Evolutionary conservation across 306 rosid species (phyloP).

Genomic region (Ammopiptanthus mongolicus): DNA sequence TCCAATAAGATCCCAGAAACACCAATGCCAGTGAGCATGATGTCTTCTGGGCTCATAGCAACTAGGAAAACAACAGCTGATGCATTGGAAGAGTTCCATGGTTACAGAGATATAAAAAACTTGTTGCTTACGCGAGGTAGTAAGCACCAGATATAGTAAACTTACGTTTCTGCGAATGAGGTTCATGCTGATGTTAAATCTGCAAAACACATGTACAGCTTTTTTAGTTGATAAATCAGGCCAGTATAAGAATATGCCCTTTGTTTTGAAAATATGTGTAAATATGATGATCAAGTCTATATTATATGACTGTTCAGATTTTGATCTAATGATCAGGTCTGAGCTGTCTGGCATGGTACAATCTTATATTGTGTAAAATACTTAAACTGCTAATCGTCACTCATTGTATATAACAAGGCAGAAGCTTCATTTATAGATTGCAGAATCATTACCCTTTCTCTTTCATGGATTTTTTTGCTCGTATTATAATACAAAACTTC

Average conservation of each 20-base stretch:
- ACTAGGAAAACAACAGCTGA: constrained; percentile 60
- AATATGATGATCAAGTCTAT: constrained; percentile 19
- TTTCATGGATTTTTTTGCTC: background rate
- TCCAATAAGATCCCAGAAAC: constrained; percentile 24
- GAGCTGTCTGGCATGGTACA: background rate
- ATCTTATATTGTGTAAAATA: constrained; percentile 15
- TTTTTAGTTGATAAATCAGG: constrained; percentile 8
- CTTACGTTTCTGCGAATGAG: constrained; percentile 1
- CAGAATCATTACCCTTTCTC: background rate
- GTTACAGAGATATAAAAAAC: constrained; percentile 66
- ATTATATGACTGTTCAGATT: constrained; percentile 13
- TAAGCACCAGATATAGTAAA: constrained; percentile 29
- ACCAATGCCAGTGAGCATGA: constrained; percentile 30
- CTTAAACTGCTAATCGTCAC: background rate
- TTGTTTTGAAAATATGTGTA: constrained; percentile 27
- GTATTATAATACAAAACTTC: background rate
- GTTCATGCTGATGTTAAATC: background rate
- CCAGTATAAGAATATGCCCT: constrained; percentile 8
- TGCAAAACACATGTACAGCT: constrained; percentile 19
- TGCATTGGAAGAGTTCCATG: constrained; percentile 81
- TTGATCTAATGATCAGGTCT: background rate
- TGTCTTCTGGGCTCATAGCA: constrained; percentile 34
- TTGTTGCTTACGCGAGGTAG: constrained; percentile 42
- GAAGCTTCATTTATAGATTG: background rate
- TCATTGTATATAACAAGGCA: constrained; percentile 10